phyloP scores from a whole-genome alignment of 106 monocot species.

The Dioscorea zingiberensis region DNA sequence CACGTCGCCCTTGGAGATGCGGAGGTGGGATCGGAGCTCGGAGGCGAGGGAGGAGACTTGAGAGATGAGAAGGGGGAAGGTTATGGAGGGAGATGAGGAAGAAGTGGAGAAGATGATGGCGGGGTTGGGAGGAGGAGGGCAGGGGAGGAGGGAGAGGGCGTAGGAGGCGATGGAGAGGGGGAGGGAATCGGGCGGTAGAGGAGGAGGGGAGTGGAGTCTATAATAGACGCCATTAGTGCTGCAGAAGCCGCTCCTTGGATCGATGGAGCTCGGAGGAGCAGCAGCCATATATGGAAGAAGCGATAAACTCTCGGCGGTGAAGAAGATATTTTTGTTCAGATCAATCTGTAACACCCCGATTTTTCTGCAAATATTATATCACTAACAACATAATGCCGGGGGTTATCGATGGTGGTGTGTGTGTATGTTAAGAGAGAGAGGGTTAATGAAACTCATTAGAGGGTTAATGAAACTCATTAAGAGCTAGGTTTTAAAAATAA shows the following conservation, averaged over 20 bases:
- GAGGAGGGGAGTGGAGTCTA: slow-evolving; percentile 17
- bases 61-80: slow-evolving; percentile 13
- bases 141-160: slow-evolving; percentile 17
- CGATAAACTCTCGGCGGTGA: no score
- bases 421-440: no score
- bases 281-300: neutral
- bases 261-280: slow-evolving; percentile 2
- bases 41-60: slow-evolving; percentile 12
- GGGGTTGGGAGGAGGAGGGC: neutral
- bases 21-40: slow-evolving; percentile 4
- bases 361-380: no score
- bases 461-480: no score
- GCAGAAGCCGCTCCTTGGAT: slow-evolving; percentile 32
- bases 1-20: slow-evolving; percentile 10
- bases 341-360: no score
- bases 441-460: no score
- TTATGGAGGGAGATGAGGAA: neutral
- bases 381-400: no score
- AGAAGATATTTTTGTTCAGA: no score
- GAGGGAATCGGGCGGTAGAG: slow-evolving; percentile 9
- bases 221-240: slow-evolving; percentile 14
- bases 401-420: no score
- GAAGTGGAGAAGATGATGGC: slow-evolving; percentile 19
- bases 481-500: no score
- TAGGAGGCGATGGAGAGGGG: slow-evolving; percentile 24